Evolutionary conservation across 305 asterid species (phyloP).

Genomic region (Fraxinus sp.): DNA sequence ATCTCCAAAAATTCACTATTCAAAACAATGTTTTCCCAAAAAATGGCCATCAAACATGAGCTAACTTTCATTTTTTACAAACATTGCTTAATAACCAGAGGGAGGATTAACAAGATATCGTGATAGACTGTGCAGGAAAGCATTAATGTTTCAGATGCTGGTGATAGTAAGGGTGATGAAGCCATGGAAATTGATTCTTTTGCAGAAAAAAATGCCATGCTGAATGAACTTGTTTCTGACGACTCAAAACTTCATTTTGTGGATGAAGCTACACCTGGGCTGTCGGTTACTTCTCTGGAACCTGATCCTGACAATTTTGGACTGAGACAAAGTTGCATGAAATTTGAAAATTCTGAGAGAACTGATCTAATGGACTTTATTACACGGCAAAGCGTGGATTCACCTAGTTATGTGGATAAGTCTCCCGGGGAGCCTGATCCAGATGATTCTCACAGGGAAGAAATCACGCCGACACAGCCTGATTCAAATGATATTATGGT

Average conservation of each 20-base stretch:
- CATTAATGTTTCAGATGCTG: constrained; percentile 13
- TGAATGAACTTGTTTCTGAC: constrained; percentile 26
- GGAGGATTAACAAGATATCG: constrained; percentile 18
- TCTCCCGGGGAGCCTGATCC: constrained; percentile 29
- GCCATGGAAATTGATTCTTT: constrained; percentile 32
- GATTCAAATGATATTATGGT: constrained; percentile 31
- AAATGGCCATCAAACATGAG: neutral
- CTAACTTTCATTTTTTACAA: constrained; percentile 5
- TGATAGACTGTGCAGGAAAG: constrained; percentile 29
- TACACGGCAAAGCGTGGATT: constrained; percentile 12
- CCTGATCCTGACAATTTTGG: constrained; percentile 38
- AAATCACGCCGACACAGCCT: constrained; percentile 28
- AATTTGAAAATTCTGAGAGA: constrained; percentile 10
- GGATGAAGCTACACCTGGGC: constrained; percentile 12
- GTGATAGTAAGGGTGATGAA: constrained; percentile 21
- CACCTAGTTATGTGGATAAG: constrained; percentile 10
- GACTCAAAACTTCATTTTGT: constrained; percentile 1
- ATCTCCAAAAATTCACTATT: neutral
- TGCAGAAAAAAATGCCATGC: constrained; percentile 8
- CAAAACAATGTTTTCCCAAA: neutral
- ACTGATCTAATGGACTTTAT: constrained; percentile 17
- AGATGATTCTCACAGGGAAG: constrained; percentile 29
- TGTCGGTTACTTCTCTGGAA: constrained; percentile 13
- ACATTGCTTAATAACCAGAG: neutral
- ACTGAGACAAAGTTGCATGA: constrained; percentile 4